A percentile compares a stretch with the other conserved stretches of the same genome.
Evolutionary conservation across 805 yeast genomes (phyloP).

Genomic region (Kregervanrija delftensis): DNA sequence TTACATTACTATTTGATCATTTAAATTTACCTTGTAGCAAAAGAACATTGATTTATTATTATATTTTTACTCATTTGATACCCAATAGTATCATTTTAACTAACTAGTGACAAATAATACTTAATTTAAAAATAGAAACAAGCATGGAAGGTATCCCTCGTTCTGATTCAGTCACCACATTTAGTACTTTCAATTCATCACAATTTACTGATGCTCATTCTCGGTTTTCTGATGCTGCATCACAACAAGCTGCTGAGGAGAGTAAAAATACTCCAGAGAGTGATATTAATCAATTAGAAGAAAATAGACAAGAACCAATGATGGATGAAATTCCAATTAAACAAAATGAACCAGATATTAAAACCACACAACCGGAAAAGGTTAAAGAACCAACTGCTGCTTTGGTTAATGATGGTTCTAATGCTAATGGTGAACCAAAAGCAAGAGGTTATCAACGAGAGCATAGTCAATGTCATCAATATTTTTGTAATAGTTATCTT

Average conservation of each 20-base stretch:
- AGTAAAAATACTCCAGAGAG: background rate
- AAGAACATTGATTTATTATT: no score
- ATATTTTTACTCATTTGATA: no score
- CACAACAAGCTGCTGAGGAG: constrained; percentile 1
- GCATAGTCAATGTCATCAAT: constrained; percentile 25
- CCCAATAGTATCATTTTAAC: no score
- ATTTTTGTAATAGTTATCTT: constrained; percentile 15
- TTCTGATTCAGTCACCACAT: constrained; percentile 9
- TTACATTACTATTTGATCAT: no score
- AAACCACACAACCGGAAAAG: constrained; percentile 5
- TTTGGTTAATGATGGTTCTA: background rate
- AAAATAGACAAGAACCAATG: background rate
- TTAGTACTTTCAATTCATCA: constrained; percentile 13
- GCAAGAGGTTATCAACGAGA: constrained; percentile 21
- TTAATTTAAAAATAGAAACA: no score
- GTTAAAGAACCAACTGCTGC: constrained; percentile 5
- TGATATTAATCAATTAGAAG: background rate
- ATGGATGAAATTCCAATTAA: background rate
- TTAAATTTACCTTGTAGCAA: no score
- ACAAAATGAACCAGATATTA: background rate
- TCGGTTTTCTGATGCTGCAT: constrained; percentile 7
- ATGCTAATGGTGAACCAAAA: background rate
- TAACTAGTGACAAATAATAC: no score
- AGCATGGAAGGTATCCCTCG: background rate
- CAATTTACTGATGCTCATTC: constrained; percentile 16